Conservation (phyloP, 2,329 filamentous ascomycete genomes). For the Talaromyces sp. region DNA sequence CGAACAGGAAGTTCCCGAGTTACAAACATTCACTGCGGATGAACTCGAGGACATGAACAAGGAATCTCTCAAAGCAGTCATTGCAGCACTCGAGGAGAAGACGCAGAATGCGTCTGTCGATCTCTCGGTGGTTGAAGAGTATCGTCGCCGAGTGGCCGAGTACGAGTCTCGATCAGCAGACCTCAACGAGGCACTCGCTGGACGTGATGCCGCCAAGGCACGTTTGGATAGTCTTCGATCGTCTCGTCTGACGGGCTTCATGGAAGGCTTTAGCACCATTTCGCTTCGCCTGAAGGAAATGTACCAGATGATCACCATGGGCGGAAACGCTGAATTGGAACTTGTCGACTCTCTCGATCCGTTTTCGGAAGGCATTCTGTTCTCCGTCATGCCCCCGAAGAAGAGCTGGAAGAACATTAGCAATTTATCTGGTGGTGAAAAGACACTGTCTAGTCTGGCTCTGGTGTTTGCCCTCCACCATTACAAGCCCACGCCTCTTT, state of each 20-base stretch:
- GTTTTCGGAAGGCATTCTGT: constrained; percentile 93
- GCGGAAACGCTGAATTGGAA: constrained; percentile 94
- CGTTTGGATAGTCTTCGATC: constrained; percentile 88
- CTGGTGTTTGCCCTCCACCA: constrained; percentile 98
- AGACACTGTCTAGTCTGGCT: constrained; percentile 88
- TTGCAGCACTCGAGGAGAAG: constrained; percentile 64
- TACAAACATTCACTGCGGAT: constrained; percentile 75
- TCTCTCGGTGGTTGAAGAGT: constrained; percentile 81
- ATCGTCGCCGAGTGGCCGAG: constrained; percentile 79
- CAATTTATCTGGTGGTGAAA: constrained; percentile 93
- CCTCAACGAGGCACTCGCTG: constrained; percentile 68
- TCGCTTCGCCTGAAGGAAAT: constrained; percentile 96
- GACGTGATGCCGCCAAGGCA: constrained; percentile 84
- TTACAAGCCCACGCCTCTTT: constrained; percentile 94
- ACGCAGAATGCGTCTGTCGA: constrained; percentile 86
- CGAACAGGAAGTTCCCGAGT: constrained; percentile 41
- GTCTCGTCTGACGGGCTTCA: constrained; percentile 89
- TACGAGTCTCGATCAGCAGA: constrained; percentile 78
- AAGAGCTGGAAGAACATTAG: constrained; percentile 99
- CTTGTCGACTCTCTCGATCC: constrained; percentile 94
- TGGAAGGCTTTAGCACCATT: constrained; percentile 94
- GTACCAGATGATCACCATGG: constrained; percentile 99
- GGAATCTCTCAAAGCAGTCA: constrained; percentile 58
- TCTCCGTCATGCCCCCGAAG: constrained; percentile 98
- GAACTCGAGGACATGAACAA: constrained; percentile 62